These are phyloP conservation scores for Panicum hallii DNA, from an alignment of 202 grass and related monocot species.

Conservation along the genomic window DNA sequence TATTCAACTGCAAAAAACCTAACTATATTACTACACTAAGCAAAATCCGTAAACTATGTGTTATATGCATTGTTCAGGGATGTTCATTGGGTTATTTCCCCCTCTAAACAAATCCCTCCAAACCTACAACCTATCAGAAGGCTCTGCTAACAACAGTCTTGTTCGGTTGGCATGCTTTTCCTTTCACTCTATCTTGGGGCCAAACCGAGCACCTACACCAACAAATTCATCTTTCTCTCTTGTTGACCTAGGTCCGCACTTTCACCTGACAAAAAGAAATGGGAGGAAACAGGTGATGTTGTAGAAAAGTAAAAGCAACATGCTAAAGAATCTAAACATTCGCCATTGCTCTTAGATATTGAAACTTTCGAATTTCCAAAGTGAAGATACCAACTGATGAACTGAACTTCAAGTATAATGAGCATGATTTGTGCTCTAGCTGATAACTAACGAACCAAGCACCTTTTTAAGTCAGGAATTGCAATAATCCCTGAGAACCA, in stretches of 20 bases:
- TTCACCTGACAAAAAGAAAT: conserved; percentile 64
- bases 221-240: conserved; percentile 81
- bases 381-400: neutral
- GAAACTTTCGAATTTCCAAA: conserved; percentile 7
- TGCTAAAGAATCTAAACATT: conserved; percentile 12
- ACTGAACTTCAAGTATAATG: conserved; percentile 8
- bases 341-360: neutral
- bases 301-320: neutral
- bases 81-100: too few species aligned
- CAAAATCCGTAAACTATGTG: too few species aligned
- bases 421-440: conserved; percentile 20
- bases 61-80: too few species aligned
- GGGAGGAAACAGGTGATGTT: conserved; percentile 20
- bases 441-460: neutral
- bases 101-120: too few species aligned
- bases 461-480: neutral
- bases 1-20: too few species aligned
- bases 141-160: conserved; percentile 62
- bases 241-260: conserved; percentile 92
- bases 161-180: conserved; percentile 80
- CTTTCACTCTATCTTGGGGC: conserved; percentile 81
- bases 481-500: neutral
- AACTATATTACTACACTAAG: too few species aligned
- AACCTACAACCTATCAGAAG: conserved; percentile 43
- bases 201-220: conserved; percentile 95